Percentiles rank a stretch among this genome's conserved stretches.
Conservation (phyloP, 768 basidiomycete species). For the Mycena floridula region DNA sequence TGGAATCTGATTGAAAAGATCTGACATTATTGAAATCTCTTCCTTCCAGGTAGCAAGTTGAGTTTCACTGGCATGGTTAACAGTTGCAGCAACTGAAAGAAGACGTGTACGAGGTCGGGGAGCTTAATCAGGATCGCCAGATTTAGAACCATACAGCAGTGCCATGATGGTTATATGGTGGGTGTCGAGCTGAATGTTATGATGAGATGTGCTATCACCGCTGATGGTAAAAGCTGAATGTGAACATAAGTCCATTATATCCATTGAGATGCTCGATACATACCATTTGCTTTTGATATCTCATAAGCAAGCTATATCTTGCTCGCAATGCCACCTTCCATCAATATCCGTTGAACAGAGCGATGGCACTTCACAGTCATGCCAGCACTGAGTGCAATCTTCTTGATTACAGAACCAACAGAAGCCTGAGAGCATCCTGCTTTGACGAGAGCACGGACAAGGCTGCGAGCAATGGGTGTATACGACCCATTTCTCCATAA, state of each 20-base stretch:
- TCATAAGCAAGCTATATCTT: neutral
- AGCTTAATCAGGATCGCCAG: neutral
- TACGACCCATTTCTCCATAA: neutral
- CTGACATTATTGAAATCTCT: neutral
- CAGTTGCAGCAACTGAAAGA: neutral
- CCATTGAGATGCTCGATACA: neutral
- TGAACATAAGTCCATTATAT: neutral
- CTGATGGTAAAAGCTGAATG: neutral
- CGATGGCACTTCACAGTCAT: neutral
- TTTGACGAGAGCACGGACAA: slow-evolving; percentile 5
- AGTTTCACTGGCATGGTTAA: neutral
- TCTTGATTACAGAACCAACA: slow-evolving; percentile 3
- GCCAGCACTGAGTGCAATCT: neutral
- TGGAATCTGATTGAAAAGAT: neutral
- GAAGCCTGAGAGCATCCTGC: slow-evolving; percentile 3
- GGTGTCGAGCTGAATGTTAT: neutral
- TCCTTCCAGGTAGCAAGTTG: neutral
- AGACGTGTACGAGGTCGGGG: neutral
- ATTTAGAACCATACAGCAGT: no score
- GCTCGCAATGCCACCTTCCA: neutral
- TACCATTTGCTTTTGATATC: neutral
- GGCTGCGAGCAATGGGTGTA: slow-evolving; percentile 1
- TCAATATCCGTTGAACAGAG: neutral
- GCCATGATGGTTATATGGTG: neutral
- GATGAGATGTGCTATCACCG: neutral